A percentile compares a stretch with the other conserved stretches of the same genome.
phyloP scores from a whole-genome alignment of 257 asterid genomes.

The Solanum arcanum region DNA sequence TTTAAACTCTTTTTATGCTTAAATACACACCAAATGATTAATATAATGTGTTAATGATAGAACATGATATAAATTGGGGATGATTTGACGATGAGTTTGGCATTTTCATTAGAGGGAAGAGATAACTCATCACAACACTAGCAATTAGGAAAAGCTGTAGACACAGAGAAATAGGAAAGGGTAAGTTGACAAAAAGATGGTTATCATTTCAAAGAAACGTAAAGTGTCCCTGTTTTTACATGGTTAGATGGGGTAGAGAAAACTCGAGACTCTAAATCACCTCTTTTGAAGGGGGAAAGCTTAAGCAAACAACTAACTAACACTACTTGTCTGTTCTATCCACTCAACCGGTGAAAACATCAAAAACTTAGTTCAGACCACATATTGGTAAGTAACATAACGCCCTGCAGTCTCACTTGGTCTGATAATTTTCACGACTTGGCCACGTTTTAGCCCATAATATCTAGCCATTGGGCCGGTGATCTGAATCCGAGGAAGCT shows the following conservation, averaged over 20 bases:
- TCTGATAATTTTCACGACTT: constrained; percentile 69
- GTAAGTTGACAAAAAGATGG: not conserved
- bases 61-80: not conserved
- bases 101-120: not conserved
- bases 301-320: not conserved
- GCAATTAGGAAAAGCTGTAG: not conserved
- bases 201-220: not conserved
- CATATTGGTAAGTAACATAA: constrained; percentile 71
- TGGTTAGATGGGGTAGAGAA: not conserved
- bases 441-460: constrained; percentile 69
- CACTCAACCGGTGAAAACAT: not conserved
- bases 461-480: constrained; percentile 79
- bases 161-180: not conserved
- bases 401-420: constrained; percentile 96
- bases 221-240: not conserved
- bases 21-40: not conserved
- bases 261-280: not conserved
- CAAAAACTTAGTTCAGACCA: constrained; percentile 26
- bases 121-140: not conserved
- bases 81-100: not conserved
- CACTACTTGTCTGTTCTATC: not conserved
- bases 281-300: not conserved
- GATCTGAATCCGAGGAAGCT: constrained; percentile 80
- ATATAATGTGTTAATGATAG: not conserved
- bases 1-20: not conserved